Percentiles rank a stretch among this genome's conserved stretches.
phyloP scores from a whole-genome alignment of 371 early-diverging fungal species.

The Mycotypha africana region DNA sequence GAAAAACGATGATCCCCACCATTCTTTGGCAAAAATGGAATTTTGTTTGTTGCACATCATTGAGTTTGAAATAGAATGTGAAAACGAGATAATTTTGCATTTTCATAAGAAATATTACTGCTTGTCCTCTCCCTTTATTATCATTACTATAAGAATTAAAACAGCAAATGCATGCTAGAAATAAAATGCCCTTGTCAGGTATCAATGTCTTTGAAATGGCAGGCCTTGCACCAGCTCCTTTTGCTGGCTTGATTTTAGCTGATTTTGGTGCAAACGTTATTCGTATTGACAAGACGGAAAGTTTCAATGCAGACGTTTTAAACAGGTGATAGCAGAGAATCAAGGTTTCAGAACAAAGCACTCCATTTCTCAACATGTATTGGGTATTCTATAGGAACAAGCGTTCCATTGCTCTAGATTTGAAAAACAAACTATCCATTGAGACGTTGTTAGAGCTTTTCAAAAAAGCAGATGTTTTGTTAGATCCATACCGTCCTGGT shows the following conservation, averaged over 20 bases:
- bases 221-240: slow-evolving; percentile 73
- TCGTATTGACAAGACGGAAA: slow-evolving; percentile 56
- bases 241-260: slow-evolving; percentile 64
- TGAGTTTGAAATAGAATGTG: too few species aligned
- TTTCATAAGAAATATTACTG: too few species aligned
- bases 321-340: slow-evolving; percentile 35
- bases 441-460: slow-evolving; percentile 41
- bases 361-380: too few species aligned
- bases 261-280: slow-evolving; percentile 78
- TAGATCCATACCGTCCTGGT: slow-evolving; percentile 81
- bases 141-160: too few species aligned
- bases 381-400: slow-evolving; percentile 44
- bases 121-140: too few species aligned
- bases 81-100: too few species aligned
- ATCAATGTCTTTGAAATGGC: slow-evolving; percentile 68
- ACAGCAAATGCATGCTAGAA: too few species aligned
- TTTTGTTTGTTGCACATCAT: too few species aligned
- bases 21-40: too few species aligned
- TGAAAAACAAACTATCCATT: slow-evolving; percentile 51
- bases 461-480: slow-evolving; percentile 55
- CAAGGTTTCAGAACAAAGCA: not conserved
- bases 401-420: slow-evolving; percentile 61
- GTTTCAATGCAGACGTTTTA: slow-evolving; percentile 47
- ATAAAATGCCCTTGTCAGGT: slow-evolving; percentile 50
- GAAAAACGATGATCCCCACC: too few species aligned